phyloP scores from a whole-genome alignment of 1,284 basidiomycete species.

The Athelia psychrophila region DNA sequence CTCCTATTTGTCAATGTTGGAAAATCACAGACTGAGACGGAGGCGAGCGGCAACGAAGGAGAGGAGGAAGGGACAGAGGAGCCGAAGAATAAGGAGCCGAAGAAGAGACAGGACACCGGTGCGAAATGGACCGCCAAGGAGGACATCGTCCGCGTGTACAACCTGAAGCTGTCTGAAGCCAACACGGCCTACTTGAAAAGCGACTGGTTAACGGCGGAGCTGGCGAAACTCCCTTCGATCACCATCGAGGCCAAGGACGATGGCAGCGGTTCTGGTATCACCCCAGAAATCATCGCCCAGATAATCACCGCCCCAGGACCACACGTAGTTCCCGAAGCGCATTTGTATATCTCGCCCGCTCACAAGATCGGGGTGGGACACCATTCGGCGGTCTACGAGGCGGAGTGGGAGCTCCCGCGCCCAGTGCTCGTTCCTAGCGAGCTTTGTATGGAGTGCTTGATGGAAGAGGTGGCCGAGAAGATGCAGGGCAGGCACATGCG shows the following conservation, averaged over 20 bases:
- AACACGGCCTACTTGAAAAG: background rate
- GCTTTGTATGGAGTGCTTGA: no score
- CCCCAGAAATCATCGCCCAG: conserved; percentile 6
- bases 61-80: background rate
- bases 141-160: background rate
- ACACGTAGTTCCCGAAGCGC: conserved; percentile 15
- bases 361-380: background rate
- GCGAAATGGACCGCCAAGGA: background rate
- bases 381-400: no score
- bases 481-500: no score
- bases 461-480: no score
- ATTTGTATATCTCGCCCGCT: conserved; percentile 19
- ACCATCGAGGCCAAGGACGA: conserved; percentile 3
- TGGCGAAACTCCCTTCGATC: background rate
- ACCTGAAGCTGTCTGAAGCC: background rate
- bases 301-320: conserved; percentile 9
- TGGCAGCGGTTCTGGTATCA: background rate
- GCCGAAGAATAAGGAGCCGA: background rate
- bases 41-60: background rate
- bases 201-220: background rate
- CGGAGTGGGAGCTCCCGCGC: no score
- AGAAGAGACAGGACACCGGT: no score
- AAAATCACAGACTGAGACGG: background rate
- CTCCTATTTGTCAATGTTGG: conserved; percentile 8
- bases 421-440: no score